Evolutionary conservation across 257 asterid genomes (phyloP).

Genomic region (Penstemon davidsonii): DNA sequence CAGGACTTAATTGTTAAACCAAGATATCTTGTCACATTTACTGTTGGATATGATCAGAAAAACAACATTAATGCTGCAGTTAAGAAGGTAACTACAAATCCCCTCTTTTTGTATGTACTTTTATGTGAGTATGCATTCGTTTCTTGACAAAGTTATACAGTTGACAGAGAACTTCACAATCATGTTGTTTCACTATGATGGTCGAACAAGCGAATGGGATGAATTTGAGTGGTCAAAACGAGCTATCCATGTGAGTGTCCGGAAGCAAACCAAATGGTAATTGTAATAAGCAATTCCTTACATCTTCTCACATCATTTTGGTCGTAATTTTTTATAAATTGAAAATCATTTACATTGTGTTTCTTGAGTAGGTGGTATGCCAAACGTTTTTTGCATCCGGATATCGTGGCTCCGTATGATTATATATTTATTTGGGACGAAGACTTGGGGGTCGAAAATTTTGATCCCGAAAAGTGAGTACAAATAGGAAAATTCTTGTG

Average conservation of each 20-base stretch:
- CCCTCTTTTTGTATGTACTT: neutral
- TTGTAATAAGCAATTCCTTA: conserved; percentile 5
- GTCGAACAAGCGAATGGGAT: conserved; percentile 89
- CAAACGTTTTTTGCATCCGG: conserved; percentile 87
- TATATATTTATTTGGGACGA: conserved; percentile 91
- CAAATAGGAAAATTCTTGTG: neutral
- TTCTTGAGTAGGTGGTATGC: conserved; percentile 83
- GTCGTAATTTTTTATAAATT: neutral
- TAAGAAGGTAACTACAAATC: conserved; percentile 52
- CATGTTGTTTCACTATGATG: conserved; percentile 88
- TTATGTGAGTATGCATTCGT: conserved; percentile 11
- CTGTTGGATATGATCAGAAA: conserved; percentile 80
- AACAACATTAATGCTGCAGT: conserved; percentile 84
- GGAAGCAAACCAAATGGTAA: conserved; percentile 88
- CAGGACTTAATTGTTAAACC: conserved; percentile 82
- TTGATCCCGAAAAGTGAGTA: conserved; percentile 79
- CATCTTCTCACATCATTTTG: neutral
- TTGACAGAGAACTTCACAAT: conserved; percentile 82
- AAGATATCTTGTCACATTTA: conserved; percentile 81
- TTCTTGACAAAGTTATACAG: conserved; percentile 48
- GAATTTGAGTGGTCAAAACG: conserved; percentile 88
- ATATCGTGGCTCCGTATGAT: conserved; percentile 80
- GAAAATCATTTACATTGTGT: conserved; percentile 14
- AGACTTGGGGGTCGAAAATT: conserved; percentile 82
- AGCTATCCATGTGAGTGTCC: conserved; percentile 77